Conservation (phyloP, 129 eudicot genomes). For the Flaveria robusta region DNA sequence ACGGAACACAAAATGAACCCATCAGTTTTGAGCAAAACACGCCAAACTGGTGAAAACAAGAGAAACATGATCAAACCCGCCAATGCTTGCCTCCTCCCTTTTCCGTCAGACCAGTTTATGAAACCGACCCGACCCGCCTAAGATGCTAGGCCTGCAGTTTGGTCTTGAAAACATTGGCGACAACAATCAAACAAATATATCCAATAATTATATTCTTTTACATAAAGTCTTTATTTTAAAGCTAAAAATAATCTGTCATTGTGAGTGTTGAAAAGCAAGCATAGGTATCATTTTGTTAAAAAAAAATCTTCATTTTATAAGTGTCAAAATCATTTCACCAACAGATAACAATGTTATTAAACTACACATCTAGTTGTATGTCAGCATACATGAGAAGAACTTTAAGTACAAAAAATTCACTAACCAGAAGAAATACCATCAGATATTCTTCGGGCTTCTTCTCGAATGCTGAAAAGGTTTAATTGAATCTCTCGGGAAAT, state of each 20-base stretch:
- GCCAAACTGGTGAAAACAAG: no score
- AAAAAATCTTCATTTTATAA: neutral
- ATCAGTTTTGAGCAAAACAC: no score
- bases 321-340: slow-evolving; percentile 15
- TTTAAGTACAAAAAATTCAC: slow-evolving; percentile 13
- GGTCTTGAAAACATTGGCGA: neutral
- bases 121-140: neutral
- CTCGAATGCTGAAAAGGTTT: slow-evolving; percentile 67
- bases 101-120: neutral
- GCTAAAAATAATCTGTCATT: no score
- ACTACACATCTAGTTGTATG: slow-evolving; percentile 1
- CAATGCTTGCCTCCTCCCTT: neutral
- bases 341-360: slow-evolving; percentile 6
- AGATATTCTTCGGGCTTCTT: slow-evolving; percentile 48
- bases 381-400: slow-evolving; percentile 18
- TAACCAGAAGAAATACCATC: slow-evolving; percentile 14
- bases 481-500: slow-evolving; percentile 61
- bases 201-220: neutral
- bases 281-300: no score
- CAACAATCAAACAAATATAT: neutral
- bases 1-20: no score
- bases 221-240: no score
- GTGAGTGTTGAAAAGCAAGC: no score
- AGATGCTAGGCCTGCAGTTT: neutral
- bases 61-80: no score